phyloP scores from a whole-genome alignment of 1,284 basidiomycete genomes.

The Sporisorium exsertum region DNA sequence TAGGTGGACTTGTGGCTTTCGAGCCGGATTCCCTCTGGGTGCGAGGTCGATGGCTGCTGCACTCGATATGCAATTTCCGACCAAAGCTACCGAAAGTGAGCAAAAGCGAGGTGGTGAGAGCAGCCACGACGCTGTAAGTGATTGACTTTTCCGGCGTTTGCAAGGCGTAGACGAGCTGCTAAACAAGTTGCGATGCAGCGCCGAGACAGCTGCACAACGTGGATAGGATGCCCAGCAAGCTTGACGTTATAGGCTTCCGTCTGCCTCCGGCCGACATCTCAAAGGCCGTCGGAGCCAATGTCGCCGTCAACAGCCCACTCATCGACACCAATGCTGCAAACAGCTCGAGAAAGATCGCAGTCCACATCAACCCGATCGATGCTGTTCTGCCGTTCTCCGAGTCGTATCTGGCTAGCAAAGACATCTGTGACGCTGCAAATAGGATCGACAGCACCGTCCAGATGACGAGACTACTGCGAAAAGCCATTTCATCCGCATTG shows the following conservation, averaged over 20 bases:
- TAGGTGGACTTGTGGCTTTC: not conserved
- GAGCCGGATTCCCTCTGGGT: not conserved
- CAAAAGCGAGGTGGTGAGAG: not conserved
- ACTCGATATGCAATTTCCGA: not conserved
- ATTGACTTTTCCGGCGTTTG: not conserved
- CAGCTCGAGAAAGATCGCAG: conserved; percentile 28
- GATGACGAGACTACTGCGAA: not conserved
- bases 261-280: not conserved
- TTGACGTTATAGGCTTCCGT: not conserved
- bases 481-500: not conserved
- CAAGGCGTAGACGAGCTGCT: not conserved
- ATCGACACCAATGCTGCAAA: conserved; percentile 21
- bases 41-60: not conserved
- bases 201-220: conserved; percentile 7
- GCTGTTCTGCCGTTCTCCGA: not conserved
- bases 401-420: conserved; percentile 11
- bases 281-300: not conserved
- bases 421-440: conserved; percentile 18
- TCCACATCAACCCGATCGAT: conserved; percentile 2
- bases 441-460: conserved; percentile 31
- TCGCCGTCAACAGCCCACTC: conserved; percentile 13
- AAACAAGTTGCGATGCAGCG: conserved; percentile 7
- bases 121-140: not conserved
- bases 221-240: not conserved
- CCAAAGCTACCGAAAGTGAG: not conserved